Evolutionary conservation across 371 early-diverging fungal genomes (phyloP).

Genomic region (Circinella minor): DNA sequence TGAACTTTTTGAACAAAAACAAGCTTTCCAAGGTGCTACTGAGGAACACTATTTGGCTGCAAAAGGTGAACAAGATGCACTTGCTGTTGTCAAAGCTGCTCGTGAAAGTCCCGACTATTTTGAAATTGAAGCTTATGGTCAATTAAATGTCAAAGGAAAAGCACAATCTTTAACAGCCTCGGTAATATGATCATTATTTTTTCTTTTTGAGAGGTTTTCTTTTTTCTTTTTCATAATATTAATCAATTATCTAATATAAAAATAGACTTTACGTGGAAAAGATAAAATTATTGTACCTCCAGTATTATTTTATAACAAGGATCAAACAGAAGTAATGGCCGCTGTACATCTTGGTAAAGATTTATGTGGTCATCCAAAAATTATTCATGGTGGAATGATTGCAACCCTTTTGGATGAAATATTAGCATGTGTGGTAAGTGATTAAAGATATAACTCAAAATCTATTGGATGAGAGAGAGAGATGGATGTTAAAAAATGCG

Average conservation of each 20-base stretch:
- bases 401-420: conserved; percentile 75
- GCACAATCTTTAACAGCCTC: conserved; percentile 37
- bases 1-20: conserved; percentile 26
- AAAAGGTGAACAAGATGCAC: conserved; percentile 28
- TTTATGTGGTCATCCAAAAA: conserved; percentile 64
- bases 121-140: conserved; percentile 37
- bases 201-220: too few relatives aligned
- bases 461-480: too few relatives aligned
- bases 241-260: too few relatives aligned
- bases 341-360: conserved; percentile 47
- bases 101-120: conserved; percentile 33
- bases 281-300: conserved; percentile 42
- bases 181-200: conserved; percentile 25
- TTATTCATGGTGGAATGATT: conserved; percentile 73
- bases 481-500: too few relatives aligned
- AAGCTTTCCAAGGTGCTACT: conserved; percentile 12
- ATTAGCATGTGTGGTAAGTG: conserved; percentile 54
- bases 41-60: conserved; percentile 1
- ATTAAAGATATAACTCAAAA: conserved; percentile 3
- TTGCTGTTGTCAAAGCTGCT: conserved; percentile 34
- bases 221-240: too few relatives aligned
- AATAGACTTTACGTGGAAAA: conserved; percentile 43
- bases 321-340: conserved; percentile 32
- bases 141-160: conserved; percentile 27
- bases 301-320: conserved; percentile 42